phyloP scores from a whole-genome alignment of 2,329 filamentous ascomycete species.

The Aspergillus bombycis region DNA sequence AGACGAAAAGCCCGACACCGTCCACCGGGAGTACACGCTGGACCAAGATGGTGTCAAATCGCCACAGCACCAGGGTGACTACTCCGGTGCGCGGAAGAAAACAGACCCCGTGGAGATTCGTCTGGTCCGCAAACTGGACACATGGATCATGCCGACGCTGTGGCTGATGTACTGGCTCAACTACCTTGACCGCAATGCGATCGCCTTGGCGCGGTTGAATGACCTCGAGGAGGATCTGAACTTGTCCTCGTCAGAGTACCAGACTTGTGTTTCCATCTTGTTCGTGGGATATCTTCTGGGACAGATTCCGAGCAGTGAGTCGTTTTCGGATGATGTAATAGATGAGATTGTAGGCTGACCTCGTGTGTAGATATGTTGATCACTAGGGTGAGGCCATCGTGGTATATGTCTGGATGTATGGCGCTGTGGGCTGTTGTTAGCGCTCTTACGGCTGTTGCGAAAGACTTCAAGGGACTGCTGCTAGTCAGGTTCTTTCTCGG shows the following conservation, averaged over 20 bases:
- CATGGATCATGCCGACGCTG: conserved; percentile 43
- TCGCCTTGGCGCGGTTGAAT: conserved; percentile 34
- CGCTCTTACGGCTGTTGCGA: conserved; percentile 34
- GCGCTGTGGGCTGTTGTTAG: conserved; percentile 34
- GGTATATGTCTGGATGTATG: conserved; percentile 46
- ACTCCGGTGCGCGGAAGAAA: conserved; percentile 45
- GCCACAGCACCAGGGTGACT: conserved; percentile 30
- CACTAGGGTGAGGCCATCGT: conserved; percentile 41
- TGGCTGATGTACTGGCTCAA: conserved; percentile 42
- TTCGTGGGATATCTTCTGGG: conserved; percentile 29
- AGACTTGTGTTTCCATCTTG: conserved; percentile 32
- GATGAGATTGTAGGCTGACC: neutral
- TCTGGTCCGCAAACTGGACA: conserved; percentile 42
- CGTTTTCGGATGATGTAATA: too few species aligned
- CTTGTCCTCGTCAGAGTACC: conserved; percentile 32
- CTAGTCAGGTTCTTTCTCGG: conserved; percentile 43
- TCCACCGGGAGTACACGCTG: conserved; percentile 19
- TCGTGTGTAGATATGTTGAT: conserved; percentile 33
- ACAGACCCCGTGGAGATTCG: conserved; percentile 43
- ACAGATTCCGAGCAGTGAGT: conserved; percentile 23
- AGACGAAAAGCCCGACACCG: conserved; percentile 11
- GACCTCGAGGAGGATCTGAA: conserved; percentile 31
- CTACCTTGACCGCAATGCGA: conserved; percentile 35
- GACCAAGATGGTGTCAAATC: conserved; percentile 16
- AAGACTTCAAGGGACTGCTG: conserved; percentile 45